A percentile compares a stretch with the other conserved stretches of the same genome.
Conservation (phyloP, 1,139 yeast genomes). For the Lodderomyces theae region DNA sequence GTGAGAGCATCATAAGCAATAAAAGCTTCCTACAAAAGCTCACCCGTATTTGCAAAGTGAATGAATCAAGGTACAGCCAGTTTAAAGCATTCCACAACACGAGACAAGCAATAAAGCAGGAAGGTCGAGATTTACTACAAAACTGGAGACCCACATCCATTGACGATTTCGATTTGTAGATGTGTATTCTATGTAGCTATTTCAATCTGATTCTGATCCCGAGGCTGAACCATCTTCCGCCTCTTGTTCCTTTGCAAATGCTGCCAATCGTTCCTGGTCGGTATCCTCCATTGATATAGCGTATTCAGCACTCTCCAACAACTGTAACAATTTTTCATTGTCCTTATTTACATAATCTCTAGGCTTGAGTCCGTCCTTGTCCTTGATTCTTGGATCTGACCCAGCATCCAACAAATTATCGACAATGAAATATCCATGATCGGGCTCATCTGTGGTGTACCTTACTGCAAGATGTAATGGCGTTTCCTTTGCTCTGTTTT, state of each 20-base stretch:
- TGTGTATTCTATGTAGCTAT: neutral
- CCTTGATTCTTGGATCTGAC: conserved; percentile 64
- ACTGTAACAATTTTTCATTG: conserved; percentile 51
- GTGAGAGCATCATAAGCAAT: conserved; percentile 44
- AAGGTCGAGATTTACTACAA: conserved; percentile 22
- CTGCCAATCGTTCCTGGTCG: conserved; percentile 27
- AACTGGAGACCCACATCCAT: conserved; percentile 31
- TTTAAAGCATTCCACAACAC: conserved; percentile 23
- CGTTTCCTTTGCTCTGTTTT: conserved; percentile 75
- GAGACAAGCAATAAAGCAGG: conserved; percentile 24
- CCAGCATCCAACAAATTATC: conserved; percentile 92
- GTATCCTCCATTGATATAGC: conserved; percentile 49
- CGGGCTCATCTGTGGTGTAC: conserved; percentile 71
- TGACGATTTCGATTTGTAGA: conserved; percentile 29
- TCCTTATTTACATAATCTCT: conserved; percentile 61
- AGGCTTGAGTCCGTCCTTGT: conserved; percentile 58
- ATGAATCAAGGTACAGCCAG: conserved; percentile 8
- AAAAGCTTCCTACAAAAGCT: conserved; percentile 19
- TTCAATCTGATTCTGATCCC: conserved; percentile 37
- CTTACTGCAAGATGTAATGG: conserved; percentile 86
- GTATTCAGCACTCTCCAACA: conserved; percentile 79
- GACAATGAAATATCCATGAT: conserved; percentile 75
- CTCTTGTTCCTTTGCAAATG: conserved; percentile 18
- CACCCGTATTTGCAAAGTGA: neutral
- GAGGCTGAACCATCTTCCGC: conserved; percentile 30